Percentiles rank a stretch among this genome's conserved stretches.
These are phyloP conservation scores for Corymbia calophylla DNA, from an alignment of 441 rosid species.

Conservation along the genomic window DNA sequence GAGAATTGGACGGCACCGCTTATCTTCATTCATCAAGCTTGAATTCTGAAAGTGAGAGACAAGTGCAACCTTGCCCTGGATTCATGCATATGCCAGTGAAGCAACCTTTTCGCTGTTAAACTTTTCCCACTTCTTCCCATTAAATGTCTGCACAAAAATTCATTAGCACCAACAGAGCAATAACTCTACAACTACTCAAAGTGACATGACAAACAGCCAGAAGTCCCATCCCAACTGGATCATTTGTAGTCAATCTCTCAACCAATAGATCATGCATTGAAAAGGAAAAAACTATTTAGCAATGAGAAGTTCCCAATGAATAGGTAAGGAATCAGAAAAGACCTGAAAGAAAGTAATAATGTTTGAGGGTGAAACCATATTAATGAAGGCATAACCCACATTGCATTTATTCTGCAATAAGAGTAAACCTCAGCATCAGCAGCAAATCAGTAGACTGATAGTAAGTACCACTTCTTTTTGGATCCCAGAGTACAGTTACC, in stretches of 20 bases:
- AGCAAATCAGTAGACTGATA: background rate
- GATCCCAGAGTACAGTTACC: constrained; percentile 30
- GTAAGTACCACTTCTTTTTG: background rate
- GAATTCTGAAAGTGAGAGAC: constrained; percentile 74
- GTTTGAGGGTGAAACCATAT: constrained; percentile 75
- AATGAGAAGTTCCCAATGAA: background rate
- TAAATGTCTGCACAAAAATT: constrained; percentile 48
- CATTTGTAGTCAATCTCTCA: background rate
- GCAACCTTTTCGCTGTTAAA: constrained; percentile 83
- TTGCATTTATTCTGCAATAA: constrained; percentile 80
- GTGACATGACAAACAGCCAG: background rate
- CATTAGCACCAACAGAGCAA: background rate
- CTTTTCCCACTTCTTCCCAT: constrained; percentile 81
- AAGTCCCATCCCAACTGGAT: background rate
- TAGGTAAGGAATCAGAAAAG: background rate
- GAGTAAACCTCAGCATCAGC: background rate
- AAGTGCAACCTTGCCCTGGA: constrained; percentile 79
- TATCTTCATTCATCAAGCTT: constrained; percentile 67
- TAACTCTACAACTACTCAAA: background rate
- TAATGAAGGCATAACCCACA: constrained; percentile 82
- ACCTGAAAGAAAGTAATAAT: constrained; percentile 77
- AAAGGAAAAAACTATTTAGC: background rate
- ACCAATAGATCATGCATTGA: background rate
- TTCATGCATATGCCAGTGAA: constrained; percentile 72
- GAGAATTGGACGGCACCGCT: constrained; percentile 57